phyloP scores from a whole-genome alignment of 2,329 filamentous ascomycete genomes.

The Sclerotinia minor region DNA sequence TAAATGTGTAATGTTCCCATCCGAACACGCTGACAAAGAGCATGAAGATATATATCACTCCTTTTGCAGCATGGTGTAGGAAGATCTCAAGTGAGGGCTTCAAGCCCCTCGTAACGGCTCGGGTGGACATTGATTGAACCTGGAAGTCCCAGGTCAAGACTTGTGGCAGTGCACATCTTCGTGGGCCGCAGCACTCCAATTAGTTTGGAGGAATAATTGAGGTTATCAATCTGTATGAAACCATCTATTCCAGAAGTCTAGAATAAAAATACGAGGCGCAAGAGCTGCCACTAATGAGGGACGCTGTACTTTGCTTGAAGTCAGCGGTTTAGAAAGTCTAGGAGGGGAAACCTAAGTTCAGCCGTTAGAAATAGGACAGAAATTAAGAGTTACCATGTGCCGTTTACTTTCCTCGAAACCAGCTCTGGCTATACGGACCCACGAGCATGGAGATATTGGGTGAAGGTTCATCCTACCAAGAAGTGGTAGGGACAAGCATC shows the following conservation, averaged over 20 bases:
- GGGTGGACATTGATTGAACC: neutral
- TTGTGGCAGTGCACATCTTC: constrained; percentile 4
- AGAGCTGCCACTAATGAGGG: neutral
- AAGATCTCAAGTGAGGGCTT: neutral
- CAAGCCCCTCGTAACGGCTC: neutral
- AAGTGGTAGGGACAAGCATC: neutral
- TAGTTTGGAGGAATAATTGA: neutral
- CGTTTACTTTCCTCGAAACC: neutral
- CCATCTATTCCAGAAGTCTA: neutral
- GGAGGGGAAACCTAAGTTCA: neutral
- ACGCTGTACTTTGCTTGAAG: neutral
- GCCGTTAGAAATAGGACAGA: neutral
- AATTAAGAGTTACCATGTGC: neutral
- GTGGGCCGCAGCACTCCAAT: neutral
- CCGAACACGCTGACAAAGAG: neutral
- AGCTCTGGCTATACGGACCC: neutral
- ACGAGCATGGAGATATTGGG: neutral
- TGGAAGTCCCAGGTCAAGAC: constrained; percentile 5
- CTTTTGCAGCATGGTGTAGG: neutral
- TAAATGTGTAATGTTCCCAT: neutral
- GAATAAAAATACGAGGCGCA: neutral
- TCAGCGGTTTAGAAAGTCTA: neutral
- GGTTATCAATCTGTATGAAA: neutral
- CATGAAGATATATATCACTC: constrained; percentile 7
- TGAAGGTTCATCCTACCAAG: neutral